These are phyloP conservation scores for Pseudophaeomoniella oleicola DNA, from an alignment of 2,329 filamentous ascomycete genomes.

Conservation along the genomic window DNA sequence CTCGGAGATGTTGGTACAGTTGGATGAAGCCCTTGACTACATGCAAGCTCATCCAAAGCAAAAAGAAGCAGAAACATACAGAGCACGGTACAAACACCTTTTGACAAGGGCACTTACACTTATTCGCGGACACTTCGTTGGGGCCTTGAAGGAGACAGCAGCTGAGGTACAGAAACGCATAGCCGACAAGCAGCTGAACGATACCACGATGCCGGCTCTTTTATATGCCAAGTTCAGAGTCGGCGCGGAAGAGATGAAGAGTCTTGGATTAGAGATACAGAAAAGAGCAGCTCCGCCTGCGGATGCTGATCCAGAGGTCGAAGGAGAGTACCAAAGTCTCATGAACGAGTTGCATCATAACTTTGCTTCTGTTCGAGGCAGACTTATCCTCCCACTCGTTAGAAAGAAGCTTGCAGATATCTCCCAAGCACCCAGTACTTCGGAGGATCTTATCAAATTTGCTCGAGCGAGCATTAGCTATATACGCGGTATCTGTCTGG, in stretches of 20 bases:
- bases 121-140: slow-evolving; percentile 52
- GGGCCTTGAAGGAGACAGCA: slow-evolving; percentile 46
- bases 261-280: slow-evolving; percentile 52
- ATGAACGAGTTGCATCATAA: slow-evolving; percentile 52
- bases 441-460: slow-evolving; percentile 50
- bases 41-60: slow-evolving; percentile 78
- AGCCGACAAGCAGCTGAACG: slow-evolving; percentile 52
- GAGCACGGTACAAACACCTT: slow-evolving; percentile 72
- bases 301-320: slow-evolving; percentile 41
- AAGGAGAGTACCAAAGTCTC: slow-evolving; percentile 51
- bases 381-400: slow-evolving; percentile 46
- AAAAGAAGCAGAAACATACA: slow-evolving; percentile 74
- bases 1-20: slow-evolving; percentile 69
- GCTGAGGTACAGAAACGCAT: slow-evolving; percentile 49
- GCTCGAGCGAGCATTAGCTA: slow-evolving; percentile 51
- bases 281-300: slow-evolving; percentile 47
- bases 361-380: slow-evolving; percentile 43
- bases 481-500: slow-evolving; percentile 48
- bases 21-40: slow-evolving; percentile 84
- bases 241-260: slow-evolving; percentile 50
- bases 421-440: slow-evolving; percentile 43
- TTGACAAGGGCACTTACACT: slow-evolving; percentile 55
- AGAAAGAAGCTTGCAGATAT: slow-evolving; percentile 43
- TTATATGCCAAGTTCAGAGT: slow-evolving; percentile 59
- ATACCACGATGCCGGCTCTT: slow-evolving; percentile 56